Percentiles rank a stretch among this genome's conserved stretches.
These are phyloP conservation scores for Pseudonitzschia multiseries DNA, from an alignment of 108 stramenopile species.

Conservation along the genomic window DNA sequence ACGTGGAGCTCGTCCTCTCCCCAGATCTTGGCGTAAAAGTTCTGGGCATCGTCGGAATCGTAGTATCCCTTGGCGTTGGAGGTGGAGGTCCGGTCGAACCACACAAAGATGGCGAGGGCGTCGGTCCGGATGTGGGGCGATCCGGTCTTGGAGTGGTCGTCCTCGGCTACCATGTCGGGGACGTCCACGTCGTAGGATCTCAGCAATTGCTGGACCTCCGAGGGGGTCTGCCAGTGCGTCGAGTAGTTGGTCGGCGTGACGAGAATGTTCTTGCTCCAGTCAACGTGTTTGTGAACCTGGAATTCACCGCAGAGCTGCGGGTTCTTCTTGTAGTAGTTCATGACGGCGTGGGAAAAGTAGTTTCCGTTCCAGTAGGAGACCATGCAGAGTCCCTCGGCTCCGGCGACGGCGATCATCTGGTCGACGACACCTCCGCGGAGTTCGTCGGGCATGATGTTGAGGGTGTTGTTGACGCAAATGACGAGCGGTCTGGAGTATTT, in stretches of 20 bases:
- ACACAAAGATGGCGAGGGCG: conserved; percentile 44
- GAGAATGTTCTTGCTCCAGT: conserved; percentile 36
- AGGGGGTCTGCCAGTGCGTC: conserved; percentile 38
- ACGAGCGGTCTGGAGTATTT: conserved; percentile 43
- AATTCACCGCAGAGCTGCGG: conserved; percentile 39
- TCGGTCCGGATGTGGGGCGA: conserved; percentile 35
- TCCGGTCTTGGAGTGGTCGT: conserved; percentile 18
- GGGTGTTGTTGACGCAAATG: conserved; percentile 48
- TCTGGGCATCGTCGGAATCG: conserved; percentile 50
- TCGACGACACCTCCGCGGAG: conserved; percentile 42
- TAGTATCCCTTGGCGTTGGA: conserved; percentile 45
- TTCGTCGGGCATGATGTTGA: conserved; percentile 52
- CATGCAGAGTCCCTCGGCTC: conserved; percentile 37
- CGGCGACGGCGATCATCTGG: conserved; percentile 45
- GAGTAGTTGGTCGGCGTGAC: conserved; percentile 41
- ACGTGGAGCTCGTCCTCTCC: conserved; percentile 47
- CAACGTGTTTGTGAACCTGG: conserved; percentile 44
- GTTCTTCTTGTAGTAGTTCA: conserved; percentile 52
- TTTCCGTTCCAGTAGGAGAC: conserved; percentile 50
- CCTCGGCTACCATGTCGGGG: conserved; percentile 18
- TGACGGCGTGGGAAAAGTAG: conserved; percentile 45
- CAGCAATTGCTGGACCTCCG: conserved; percentile 37
- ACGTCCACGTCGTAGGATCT: conserved; percentile 37
- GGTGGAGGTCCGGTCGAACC: conserved; percentile 38
- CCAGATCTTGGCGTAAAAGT: conserved; percentile 51